Evolutionary conservation across 2,329 filamentous ascomycete genomes (phyloP), one percentile per base, ranked within the genome.

Genomic region (Botryosphaeria dothidea): DNA sequence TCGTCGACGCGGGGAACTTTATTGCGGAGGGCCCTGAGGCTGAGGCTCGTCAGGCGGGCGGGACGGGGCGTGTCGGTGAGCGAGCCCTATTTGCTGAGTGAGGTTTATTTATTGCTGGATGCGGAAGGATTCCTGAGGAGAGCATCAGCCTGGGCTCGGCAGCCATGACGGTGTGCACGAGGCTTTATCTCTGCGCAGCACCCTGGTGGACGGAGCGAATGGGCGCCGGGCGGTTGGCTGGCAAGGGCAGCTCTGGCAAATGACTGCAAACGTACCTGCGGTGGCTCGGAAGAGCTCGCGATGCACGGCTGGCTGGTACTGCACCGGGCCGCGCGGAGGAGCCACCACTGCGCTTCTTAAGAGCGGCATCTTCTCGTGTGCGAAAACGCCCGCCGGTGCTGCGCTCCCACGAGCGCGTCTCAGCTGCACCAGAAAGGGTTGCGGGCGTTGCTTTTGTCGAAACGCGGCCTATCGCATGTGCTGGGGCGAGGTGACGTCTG

Each of bases 381-480:
- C 52, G 52, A 56, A 38, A 56, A 56, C 23, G 54, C 25, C 21
- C 25, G 54, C 23, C 13, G 29, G 54, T 23, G 21, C 38, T 11
- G 17, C 36, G 17, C 38, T 15, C 17, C 54, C 54, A 60, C 41
- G 56, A 45, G 56, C 45, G 56, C 56, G 56, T 31, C 21, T 45
- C 56, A 60, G 56, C 56, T 60, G 56, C 23, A 45, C 25, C 27
- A 34, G 38, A 58, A 45, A 43, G 36, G 36, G 34, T 17, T 41
- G 52, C 52, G 11, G 60, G 60, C 60, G 46, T 62, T 63, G 60
- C 60, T 63, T 63, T 63, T 63, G 60, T 63, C 60, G 60, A 63
- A 54, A 63, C 60, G 41, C 49, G 25, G 36, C 60, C 60, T 63
- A 63, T 63, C 34, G 60, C 48, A 58, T 29, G 15, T 29, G 54